Base-by-base conservation (phyloP, 352 stramenopile genomes). In the Pythium brassicae region DNA sequence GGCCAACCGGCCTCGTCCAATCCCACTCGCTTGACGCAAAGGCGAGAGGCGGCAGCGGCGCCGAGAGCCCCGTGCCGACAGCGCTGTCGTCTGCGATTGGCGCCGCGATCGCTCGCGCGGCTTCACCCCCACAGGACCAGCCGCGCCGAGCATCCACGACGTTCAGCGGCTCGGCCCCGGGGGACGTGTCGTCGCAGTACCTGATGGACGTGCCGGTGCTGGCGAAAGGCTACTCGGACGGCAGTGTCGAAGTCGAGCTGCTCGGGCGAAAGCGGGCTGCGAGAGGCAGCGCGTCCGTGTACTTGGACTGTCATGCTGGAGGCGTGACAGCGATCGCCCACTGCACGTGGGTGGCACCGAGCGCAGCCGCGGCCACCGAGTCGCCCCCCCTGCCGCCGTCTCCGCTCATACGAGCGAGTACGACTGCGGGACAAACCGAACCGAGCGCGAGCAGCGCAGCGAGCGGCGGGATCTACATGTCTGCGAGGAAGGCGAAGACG, bases 201-300 rank as follows among this genome's bases (percentile, higher is more conserved):
- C 61, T 92, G 37, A 50, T 88, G 44, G 78, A 92, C 46, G 75
- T 92, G 2, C 76, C 78, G 26, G 49, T 89, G 10, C 57, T 86
- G 10, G 67, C 51, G 14, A 78, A 71, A 42, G 77, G 78, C 0
- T 87, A 68, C 29, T 63, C 61, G 5, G 69, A 89, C 57, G 81
- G 81, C 19, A 71, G 64, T 22, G 47, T 83, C 2, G 72, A 76
- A 20, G 73, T 74, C 50, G 48, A 49, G 27, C 29, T 81, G 9
- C 66, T 83, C 29, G 66, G 67, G 8, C 29, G 50, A 42, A 55
- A 49, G 2, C 12, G 27, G 20, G 11, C 43, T 5, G 27, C 50
- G 27, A 69, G 17, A 56, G 10, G 40, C 54, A 48, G 20, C 50
- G 34, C 26, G 6, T 9, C 63, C 19, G 29, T 63, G 20, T 46